phyloP scores from a whole-genome alignment of 2,329 filamentous ascomycete genomes.

The Hypoxylon sp. region DNA sequence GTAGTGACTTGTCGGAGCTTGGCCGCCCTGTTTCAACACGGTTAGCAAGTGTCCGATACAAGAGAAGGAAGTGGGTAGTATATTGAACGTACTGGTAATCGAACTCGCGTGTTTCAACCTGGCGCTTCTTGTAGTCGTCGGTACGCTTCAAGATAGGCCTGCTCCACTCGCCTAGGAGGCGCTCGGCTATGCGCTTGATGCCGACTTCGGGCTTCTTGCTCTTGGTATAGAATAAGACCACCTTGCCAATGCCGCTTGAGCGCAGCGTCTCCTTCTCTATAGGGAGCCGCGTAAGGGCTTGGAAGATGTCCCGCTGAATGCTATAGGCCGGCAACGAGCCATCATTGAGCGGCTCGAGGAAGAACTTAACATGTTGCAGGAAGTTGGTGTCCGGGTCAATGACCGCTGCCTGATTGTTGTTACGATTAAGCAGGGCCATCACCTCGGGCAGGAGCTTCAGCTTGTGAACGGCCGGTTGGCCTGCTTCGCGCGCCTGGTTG shows the following conservation, averaged over 20 bases:
- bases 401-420: slow-evolving; percentile 84
- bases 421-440: slow-evolving; percentile 87
- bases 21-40: slow-evolving; percentile 59
- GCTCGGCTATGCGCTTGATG: slow-evolving; percentile 95
- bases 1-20: slow-evolving; percentile 62
- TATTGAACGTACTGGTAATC: slow-evolving; percentile 68
- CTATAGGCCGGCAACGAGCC: slow-evolving; percentile 95
- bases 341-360: slow-evolving; percentile 94
- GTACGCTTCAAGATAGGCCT: slow-evolving; percentile 92
- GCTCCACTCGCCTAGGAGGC: slow-evolving; percentile 95
- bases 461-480: slow-evolving; percentile 89
- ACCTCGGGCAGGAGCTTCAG: slow-evolving; percentile 94
- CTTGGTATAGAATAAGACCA: slow-evolving; percentile 96
- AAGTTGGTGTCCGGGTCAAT: slow-evolving; percentile 96
- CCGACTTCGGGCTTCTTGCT: slow-evolving; percentile 87
- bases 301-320: slow-evolving; percentile 95
- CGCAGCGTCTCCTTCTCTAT: slow-evolving; percentile 92
- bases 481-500: slow-evolving; percentile 81
- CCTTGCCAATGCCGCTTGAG: slow-evolving; percentile 94
- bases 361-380: slow-evolving; percentile 94
- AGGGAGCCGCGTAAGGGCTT: slow-evolving; percentile 80
- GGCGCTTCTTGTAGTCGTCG: slow-evolving; percentile 92
- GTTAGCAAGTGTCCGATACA: slow-evolving; percentile 24
- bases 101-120: slow-evolving; percentile 72
- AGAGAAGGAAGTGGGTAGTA: slow-evolving; percentile 1